Conservation (phyloP, 139 green algal genomes). For the Raphidocelis subcapitata region DNA sequence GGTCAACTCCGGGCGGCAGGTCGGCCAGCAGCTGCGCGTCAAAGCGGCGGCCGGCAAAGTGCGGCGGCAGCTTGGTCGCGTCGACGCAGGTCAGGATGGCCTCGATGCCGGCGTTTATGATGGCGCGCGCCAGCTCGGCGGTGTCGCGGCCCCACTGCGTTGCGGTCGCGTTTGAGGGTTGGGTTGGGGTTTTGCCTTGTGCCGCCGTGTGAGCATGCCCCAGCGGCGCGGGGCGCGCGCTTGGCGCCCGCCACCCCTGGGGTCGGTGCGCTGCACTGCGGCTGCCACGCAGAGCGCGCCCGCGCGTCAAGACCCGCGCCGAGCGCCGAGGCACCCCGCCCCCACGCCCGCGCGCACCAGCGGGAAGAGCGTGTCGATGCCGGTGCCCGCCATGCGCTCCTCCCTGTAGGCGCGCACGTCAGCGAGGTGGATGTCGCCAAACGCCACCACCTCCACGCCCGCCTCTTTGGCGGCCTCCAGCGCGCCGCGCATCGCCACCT, state of each 20-base stretch:
- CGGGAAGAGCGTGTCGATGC: conserved; percentile 18
- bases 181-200: too few species aligned
- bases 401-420: conserved; percentile 27
- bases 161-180: too few species aligned
- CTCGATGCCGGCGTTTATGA: conserved; percentile 9
- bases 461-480: conserved; percentile 16
- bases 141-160: not conserved
- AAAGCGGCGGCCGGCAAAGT: conserved; percentile 11
- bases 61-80: not conserved
- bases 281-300: too few species aligned
- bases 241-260: not conserved
- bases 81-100: conserved; percentile 20
- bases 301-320: too few species aligned
- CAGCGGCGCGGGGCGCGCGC: too few species aligned
- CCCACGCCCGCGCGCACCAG: too few species aligned
- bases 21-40: conserved; percentile 16
- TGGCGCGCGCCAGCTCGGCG: conserved; percentile 3
- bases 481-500: conserved; percentile 10
- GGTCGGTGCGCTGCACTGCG: not conserved
- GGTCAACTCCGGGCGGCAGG: conserved; percentile 13
- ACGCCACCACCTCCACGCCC: conserved; percentile 19
- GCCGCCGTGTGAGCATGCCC: too few species aligned
- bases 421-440: conserved; percentile 30
- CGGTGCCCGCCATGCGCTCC: conserved; percentile 13
- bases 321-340: too few species aligned